These are phyloP conservation scores for Gossypium aridum DNA, from an alignment of 441 rosid genomes.

Conservation along the genomic window DNA sequence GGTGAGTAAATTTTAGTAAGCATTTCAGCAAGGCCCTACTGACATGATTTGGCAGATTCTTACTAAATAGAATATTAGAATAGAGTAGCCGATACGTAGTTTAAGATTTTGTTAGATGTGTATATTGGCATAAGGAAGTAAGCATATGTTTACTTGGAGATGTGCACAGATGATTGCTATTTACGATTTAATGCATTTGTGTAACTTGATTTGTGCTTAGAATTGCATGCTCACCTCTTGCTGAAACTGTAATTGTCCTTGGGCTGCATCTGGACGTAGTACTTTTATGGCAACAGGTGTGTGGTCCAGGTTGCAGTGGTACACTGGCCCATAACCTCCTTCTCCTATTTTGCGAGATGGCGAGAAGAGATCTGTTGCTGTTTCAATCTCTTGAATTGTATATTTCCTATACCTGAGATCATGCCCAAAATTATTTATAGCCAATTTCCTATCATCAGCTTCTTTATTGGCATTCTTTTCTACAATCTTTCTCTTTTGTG, in stretches of 20 bases:
- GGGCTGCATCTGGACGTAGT: conserved; percentile 74
- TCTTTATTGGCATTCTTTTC: conserved; percentile 52
- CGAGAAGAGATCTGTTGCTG: conserved; percentile 50
- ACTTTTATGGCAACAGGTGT: conserved; percentile 82
- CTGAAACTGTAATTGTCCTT: conserved; percentile 76
- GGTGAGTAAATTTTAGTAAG: background rate
- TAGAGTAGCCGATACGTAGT: background rate
- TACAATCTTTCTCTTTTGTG: conserved; percentile 44
- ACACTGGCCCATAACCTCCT: conserved; percentile 95
- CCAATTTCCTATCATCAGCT: conserved; percentile 31
- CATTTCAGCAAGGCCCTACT: background rate
- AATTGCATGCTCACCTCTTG: conserved; percentile 45
- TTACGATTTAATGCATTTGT: background rate
- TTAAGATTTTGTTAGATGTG: background rate
- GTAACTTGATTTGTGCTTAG: background rate
- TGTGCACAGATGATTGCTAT: background rate
- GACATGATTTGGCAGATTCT: background rate
- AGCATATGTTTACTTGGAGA: background rate
- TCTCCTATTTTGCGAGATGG: conserved; percentile 66
- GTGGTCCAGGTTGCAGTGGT: conserved; percentile 49
- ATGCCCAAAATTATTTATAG: conserved; percentile 19
- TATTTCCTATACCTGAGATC: conserved; percentile 52
- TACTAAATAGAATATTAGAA: background rate
- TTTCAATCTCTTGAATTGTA: conserved; percentile 66
- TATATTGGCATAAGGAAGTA: background rate